Base-by-base conservation (phyloP, 2,329 filamentous ascomycete genomes). In the Hansfordia pulvinata region DNA sequence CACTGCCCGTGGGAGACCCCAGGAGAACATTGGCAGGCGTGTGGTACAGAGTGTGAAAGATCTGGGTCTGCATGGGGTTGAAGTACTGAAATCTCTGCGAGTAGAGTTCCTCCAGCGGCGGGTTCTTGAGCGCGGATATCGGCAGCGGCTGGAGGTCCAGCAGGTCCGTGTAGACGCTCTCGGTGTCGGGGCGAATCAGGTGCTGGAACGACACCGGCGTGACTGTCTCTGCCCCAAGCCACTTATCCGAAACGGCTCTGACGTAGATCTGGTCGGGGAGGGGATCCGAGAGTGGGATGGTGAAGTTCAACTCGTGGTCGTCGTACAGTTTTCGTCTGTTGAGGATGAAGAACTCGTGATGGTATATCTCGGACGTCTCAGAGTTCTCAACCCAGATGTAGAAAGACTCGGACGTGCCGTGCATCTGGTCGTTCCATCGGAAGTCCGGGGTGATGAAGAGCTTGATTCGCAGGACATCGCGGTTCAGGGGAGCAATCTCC, bases 311-410 rank as follows among this genome's bases (percentile, higher is more conserved):
- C 53, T 98, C 90, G 41, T 98, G 90, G n/a, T 90, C 82, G 47
- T 96, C 86, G 38, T 93, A 73, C 3, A 98, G 64, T 61, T 93
- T 94, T 52, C 73, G 82, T 35, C 85, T 69, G 34, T 75, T 92
- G 5, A 98, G 64, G 30, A 98, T 90, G 54, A 98, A 96, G 53
- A 79, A 94, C 49, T 98, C 90, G 37, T 96, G 83, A 42, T 98
- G 90, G 43, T 93, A 96, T 20, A 98, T 96, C 51, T 96, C 86
- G 0, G 84, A 86, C 0, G 86, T 94, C 42, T 96, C 90, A 0
- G 88, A 94, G 47, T 96, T 93, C 51, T 98, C 90, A 3, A 98
- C 88, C 92, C 90, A 98, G 31, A 98, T 79, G 69, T 92, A 98
- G 56, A 92, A 98, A 4, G 88, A 88, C 45, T 98, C 90, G 0